Base-by-base conservation (phyloP, 116 monocot genomes). In the Posidonia oceanica region DNA sequence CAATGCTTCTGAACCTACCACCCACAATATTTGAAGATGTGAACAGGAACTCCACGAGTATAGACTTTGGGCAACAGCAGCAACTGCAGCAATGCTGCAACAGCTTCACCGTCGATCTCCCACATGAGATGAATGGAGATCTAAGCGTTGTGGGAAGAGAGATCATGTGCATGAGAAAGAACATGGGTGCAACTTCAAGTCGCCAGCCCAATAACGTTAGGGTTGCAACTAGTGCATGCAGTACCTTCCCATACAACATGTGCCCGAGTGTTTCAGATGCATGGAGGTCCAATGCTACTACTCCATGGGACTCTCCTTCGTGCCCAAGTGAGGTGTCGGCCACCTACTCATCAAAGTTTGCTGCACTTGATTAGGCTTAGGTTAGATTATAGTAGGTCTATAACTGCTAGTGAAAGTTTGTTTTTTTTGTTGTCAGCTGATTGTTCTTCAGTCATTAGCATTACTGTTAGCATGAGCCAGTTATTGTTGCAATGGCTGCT, bases 321-420 rank as follows among this genome's bases (percentile, higher is more conserved):
- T 77, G 72, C 73, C 77, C 79, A 3, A 78, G 77, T 67, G 89
- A 93, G 71, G 69, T 84, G 57, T 76, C 86, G 3, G 65, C 78
- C 0, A 76, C 62, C 52, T 84, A 74, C 54, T 71, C 76, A 20
- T 66, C 66, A n/a, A 82, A 77, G 74, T 52, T 48, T 84, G 76
- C 58, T 77, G 77, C 76, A 72, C 77, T 68, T 83, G 76, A 69
- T 57, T 69, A 69, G 70, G 12, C 36, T 58, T 58, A 3, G 21
- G 18, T 57, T 57, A 8, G 6, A 57, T 7, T 17, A 29, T 29
- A 29, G 29, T 29, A 29, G 29, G 29, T 29, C 29, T 29, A 29
- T 29, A 29, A 29, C 29, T 29, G 29, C 29, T 29, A 29, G 29
- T 29, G 29, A 29, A 29, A 29, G 29, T 29, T 29, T 29, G 29